Evolutionary conservation across 192 early-diverging fungal species (phyloP), one percentile per base, ranked within the genome.

Genomic region (Chytriomyces sp.): DNA sequence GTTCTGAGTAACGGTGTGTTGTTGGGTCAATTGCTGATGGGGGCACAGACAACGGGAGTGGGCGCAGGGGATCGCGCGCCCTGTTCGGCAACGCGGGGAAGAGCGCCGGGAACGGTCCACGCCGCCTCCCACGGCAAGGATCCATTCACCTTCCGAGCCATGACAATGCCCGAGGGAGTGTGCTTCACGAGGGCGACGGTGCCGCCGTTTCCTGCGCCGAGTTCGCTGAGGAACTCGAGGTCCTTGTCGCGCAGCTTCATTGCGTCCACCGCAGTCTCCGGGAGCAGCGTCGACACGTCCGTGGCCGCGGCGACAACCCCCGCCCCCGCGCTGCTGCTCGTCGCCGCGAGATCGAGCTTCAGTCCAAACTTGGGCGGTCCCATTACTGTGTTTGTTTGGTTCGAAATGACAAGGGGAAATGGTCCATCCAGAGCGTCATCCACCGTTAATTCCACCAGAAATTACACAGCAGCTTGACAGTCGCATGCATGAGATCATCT

Each of bases 151-250:
- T 99, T 99, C 52, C 93, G 88, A 12, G 98, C 98, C 94, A 99
- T 96, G 33, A 97, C 83, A 30, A 85, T 85, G 12, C 79, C 78
- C 28, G 84, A 88, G 32, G 92, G 92, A 54, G 77, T 70, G 78
- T 98, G 91, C 68, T 84, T 72, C 19, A 96, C 93, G 79, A 93
- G 93, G 37, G 90, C 82, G 31, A 99, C 98, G 1, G 95, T 95
- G 12, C 96, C 96, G 49, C 94, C 94, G 31, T 92, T 91, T 3
- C 97, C 97, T 36, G 95, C 92, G 44, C 98, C 98, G 39, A 99
- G 80, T 71, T 93, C 91, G 19, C 84, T 73, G 52, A 92, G 73
- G 8, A 90, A 83, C 33, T 86, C 79, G 64, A 98, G 86, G 77
- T 95, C 94, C 75, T 89, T 86, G 55, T 58, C 44, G 66, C 70